These are phyloP conservation scores for Begonia fuchsioides DNA, from an alignment of 306 rosid species.

Conservation along the genomic window DNA sequence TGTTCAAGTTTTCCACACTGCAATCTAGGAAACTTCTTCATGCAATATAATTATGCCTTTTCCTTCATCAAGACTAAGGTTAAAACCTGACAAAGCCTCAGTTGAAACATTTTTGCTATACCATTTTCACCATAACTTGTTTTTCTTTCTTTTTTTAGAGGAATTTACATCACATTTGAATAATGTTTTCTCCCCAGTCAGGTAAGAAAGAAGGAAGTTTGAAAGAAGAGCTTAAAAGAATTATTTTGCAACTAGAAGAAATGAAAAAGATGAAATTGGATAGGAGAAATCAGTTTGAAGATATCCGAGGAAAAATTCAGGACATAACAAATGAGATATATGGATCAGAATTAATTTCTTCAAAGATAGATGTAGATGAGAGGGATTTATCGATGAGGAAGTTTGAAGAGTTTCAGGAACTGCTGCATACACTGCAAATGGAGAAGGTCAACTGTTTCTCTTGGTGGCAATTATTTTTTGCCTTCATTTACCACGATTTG, in stretches of 20 bases:
- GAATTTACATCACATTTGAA: not conserved
- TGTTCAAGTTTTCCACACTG: too few species aligned
- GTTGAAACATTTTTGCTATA: too few species aligned
- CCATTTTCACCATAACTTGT: not conserved
- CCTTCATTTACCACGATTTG: not conserved
- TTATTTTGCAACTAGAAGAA: slow-evolving; percentile 35
- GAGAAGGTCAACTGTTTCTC: slow-evolving; percentile 40
- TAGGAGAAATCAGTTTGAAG: slow-evolving; percentile 34
- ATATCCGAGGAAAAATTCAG: slow-evolving; percentile 32
- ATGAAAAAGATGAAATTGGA: slow-evolving; percentile 38
- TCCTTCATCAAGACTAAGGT: too few species aligned
- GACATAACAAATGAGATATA: slow-evolving; percentile 34
- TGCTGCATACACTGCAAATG: slow-evolving; percentile 26
- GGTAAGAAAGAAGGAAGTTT: slow-evolving; percentile 32
- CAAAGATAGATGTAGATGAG: slow-evolving; percentile 26
- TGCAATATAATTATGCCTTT: too few species aligned
- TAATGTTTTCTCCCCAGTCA: slow-evolving; percentile 17
- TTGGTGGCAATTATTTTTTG: not conserved
- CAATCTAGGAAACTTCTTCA: too few species aligned
- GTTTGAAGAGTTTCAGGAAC: slow-evolving; percentile 28
- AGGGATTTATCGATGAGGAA: slow-evolving; percentile 39
- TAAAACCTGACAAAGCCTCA: too few species aligned
- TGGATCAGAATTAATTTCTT: slow-evolving; percentile 16
- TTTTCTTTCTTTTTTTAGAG: slow-evolving; percentile 1
- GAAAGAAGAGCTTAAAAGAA: slow-evolving; percentile 34